These are phyloP conservation scores for Aspergillus felis DNA, from an alignment of 2,329 filamentous ascomycete genomes.

Conservation along the genomic window DNA sequence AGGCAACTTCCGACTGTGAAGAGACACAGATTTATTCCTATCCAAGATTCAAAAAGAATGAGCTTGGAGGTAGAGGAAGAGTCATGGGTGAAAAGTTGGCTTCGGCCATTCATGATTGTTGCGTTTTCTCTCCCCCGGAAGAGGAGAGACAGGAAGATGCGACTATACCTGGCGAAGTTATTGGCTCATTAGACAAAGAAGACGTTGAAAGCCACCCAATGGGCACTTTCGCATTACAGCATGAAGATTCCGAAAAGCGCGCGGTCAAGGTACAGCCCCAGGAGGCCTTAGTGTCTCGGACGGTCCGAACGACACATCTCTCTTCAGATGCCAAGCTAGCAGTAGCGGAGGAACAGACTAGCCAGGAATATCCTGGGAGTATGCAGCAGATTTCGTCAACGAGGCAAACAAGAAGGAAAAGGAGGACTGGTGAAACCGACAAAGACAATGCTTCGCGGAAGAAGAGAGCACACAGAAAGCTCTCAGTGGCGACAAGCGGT, in stretches of 20 bases:
- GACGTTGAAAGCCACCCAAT: background rate
- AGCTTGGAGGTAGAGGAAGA: constrained; percentile 17
- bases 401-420: background rate
- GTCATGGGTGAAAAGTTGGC: constrained; percentile 20
- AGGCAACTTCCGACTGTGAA: background rate
- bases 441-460: background rate
- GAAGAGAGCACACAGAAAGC: background rate
- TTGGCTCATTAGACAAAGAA: background rate
- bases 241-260: background rate
- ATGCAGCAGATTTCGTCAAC: background rate
- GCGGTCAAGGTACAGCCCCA: background rate
- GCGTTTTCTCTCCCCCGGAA: background rate
- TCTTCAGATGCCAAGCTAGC: background rate
- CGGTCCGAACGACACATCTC: background rate
- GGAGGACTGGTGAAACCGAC: background rate
- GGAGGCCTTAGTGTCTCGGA: background rate
- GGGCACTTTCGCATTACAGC: background rate
- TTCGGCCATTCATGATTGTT: constrained; percentile 15
- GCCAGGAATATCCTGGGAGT: background rate
- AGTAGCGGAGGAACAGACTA: background rate
- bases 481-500: background rate
- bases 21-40: background rate
- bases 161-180: background rate
- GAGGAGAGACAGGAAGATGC: background rate
- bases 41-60: background rate